Conservation (phyloP, 257 asterid species). For the Nicotiana sylvestris region DNA sequence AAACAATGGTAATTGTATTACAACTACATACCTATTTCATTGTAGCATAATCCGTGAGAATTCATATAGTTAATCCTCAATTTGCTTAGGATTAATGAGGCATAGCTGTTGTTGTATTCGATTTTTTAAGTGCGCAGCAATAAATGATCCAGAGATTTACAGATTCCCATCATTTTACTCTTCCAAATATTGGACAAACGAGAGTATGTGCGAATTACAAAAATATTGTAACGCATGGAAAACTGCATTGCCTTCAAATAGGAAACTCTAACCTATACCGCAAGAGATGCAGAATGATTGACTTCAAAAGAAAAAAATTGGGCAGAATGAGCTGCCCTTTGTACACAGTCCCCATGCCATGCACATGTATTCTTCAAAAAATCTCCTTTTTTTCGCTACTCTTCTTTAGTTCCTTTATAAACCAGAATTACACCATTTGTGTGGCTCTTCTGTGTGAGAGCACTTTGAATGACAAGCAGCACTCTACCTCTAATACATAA, state of each 20-base stretch:
- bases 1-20: background rate
- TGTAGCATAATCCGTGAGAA: too few species aligned
- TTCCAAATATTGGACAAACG: background rate
- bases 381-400: constrained; percentile 19
- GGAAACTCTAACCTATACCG: background rate
- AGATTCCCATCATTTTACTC: background rate
- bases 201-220: background rate
- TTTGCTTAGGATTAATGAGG: background rate
- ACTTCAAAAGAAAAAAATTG: background rate
- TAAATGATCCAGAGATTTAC: background rate
- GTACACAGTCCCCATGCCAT: constrained; percentile 23
- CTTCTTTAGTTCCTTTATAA: background rate
- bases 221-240: background rate
- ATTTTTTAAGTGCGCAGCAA: background rate
- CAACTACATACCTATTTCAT: too few species aligned
- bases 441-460: background rate
- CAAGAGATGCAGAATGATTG: background rate
- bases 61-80: background rate
- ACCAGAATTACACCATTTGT: background rate
- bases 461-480: constrained; percentile 22
- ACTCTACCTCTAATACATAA: constrained; percentile 2
- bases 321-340: constrained; percentile 10
- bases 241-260: background rate
- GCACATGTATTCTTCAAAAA: constrained; percentile 8
- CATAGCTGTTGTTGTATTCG: background rate